A percentile compares a stretch with the other conserved stretches of the same genome.
phyloP scores from a whole-genome alignment of 495 filamentous ascomycete species.

The Daldinia caldariorum region DNA sequence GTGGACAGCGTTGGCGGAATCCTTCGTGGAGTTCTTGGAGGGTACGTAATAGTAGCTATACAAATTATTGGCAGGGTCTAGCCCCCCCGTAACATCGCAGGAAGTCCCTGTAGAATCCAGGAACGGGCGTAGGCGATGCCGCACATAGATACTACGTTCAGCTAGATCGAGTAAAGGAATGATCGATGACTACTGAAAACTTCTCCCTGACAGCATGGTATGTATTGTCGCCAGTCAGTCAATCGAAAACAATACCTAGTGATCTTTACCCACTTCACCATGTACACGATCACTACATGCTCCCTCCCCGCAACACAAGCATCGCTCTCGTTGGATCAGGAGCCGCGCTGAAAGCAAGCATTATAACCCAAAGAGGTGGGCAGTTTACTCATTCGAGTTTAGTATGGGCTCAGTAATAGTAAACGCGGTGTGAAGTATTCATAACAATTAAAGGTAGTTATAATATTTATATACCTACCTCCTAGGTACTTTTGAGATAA shows the following conservation, averaged over 20 bases:
- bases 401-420: neutral
- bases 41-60: neutral
- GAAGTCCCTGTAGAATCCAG: neutral
- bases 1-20: slow-evolving; percentile 17
- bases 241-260: slow-evolving; percentile 21
- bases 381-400: neutral
- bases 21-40: slow-evolving; percentile 4
- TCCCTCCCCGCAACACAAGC: slow-evolving; percentile 17
- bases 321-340: slow-evolving; percentile 6
- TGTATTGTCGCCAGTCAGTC: slow-evolving; percentile 12
- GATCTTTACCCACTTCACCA: slow-evolving; percentile 16
- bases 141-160: slow-evolving; percentile 9
- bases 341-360: slow-evolving; percentile 22
- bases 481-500: neutral
- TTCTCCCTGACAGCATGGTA: slow-evolving; percentile 1
- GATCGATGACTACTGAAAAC: slow-evolving; percentile 3
- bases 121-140: slow-evolving; percentile 1
- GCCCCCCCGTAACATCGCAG: neutral
- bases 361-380: slow-evolving; percentile 7
- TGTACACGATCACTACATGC: slow-evolving; percentile 32
- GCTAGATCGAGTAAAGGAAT: slow-evolving; percentile 3
- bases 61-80: neutral
- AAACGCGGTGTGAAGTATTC: neutral
- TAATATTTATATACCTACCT: too few relatives aligned
- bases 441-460: neutral